Evolutionary conservation across 345 rosid species (phyloP), one percentile per base, ranked within the genome.

Genomic region (Clausena lansium): DNA sequence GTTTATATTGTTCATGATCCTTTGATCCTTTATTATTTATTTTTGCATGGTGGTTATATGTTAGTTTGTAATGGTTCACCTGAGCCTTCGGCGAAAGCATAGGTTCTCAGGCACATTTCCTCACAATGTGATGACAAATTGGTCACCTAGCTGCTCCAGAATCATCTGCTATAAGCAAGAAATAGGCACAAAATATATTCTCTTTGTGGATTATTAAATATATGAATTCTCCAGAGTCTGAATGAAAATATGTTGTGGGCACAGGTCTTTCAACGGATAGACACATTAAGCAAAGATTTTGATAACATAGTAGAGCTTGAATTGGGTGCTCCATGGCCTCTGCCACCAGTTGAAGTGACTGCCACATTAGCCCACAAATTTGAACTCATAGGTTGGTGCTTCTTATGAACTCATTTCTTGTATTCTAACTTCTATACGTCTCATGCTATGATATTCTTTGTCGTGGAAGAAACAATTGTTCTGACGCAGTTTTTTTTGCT

Each of bases 241-340:
- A 76, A 24, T 25, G 59, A 60, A 33, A 8, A 25, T 50, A 24
- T 63, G 19, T 74, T 19, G 50, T 58, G 30, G 74, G 24, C 15
- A 58, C 79, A 95, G 98, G 99, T 95, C 55, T 93, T 91, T 85
- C 99, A 95, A 83, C 83, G 99, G 78, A 95, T 95, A 41, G 99
- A 95, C 71, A 85, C 90, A 61, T 73, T 90, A 22, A 91, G 94
- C 86, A 92, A 88, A 77, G 98, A 95, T 83, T 95, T 93, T 4
- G 98, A 93, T 77, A 95, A 95, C 78, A 92, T 95, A 59, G 99
- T 84, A 6, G 95, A 93, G 75, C 94, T 95, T 59, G 86, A 92
- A 82, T 45, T 95, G 64, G 99, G 97, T 66, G 90, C 90, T 67
- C 99, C 99, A 3, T 95, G 98, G 97, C 99, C 98, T 8, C 69